Evolutionary conservation across 2,329 filamentous ascomycete genomes (phyloP).

Genomic region (Phaeosphaeriaceae sp.): DNA sequence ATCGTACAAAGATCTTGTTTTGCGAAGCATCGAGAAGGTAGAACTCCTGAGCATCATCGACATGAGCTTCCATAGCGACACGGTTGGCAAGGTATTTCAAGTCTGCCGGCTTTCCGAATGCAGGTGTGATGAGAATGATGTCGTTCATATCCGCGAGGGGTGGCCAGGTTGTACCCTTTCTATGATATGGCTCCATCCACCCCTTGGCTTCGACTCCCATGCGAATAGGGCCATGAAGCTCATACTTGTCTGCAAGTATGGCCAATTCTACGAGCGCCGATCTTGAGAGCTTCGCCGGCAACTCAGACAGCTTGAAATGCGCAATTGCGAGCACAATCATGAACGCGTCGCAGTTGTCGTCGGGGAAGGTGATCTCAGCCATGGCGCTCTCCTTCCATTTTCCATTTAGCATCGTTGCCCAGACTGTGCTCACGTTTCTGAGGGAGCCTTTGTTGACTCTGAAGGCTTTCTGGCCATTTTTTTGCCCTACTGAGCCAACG

Average conservation of each 20-base stretch:
- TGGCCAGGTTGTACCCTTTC: not conserved
- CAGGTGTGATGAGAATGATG: not conserved
- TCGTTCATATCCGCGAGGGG: not conserved
- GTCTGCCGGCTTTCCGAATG: not conserved
- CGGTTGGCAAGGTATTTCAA: not conserved
- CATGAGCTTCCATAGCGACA: not conserved
- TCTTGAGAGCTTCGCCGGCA: not conserved
- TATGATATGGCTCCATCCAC: not conserved
- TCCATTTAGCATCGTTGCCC: constrained; percentile 10
- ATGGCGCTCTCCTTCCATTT: constrained; percentile 4
- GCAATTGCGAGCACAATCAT: constrained; percentile 3
- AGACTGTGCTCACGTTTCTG: constrained; percentile 8
- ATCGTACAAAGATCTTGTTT: not conserved
- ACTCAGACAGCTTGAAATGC: constrained; percentile 1
- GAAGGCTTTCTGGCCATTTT: constrained; percentile 2
- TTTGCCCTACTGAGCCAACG: constrained; percentile 4
- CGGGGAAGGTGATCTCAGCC: constrained; percentile 7
- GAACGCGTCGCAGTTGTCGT: constrained; percentile 6
- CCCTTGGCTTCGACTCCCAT: not conserved
- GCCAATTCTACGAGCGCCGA: not conserved
- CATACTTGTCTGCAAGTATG: not conserved
- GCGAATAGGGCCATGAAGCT: not conserved
- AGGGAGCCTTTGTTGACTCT: constrained; percentile 7
- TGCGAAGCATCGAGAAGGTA: not conserved
- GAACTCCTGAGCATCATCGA: not conserved